phyloP scores from a whole-genome alignment of 2,329 filamentous ascomycete species.

The Scedosporium apiospermum region DNA sequence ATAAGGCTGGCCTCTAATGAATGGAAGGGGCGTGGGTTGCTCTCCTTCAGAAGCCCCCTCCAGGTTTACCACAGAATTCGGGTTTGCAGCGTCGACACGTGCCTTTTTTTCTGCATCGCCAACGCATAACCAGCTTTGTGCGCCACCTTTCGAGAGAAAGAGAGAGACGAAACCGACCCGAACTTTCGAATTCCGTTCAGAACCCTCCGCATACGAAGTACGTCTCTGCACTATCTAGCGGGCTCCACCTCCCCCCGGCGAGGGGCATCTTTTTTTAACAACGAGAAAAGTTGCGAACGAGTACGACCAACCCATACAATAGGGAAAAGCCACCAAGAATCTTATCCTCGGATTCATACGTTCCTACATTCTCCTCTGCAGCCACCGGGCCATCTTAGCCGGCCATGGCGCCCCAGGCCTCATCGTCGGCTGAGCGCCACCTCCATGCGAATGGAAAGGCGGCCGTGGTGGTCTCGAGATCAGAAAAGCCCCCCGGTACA shows the following conservation, averaged over 20 bases:
- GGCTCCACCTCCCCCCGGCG: neutral
- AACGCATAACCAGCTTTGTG: neutral
- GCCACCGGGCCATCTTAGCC: conserved; percentile 3
- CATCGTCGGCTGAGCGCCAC: conserved; percentile 20
- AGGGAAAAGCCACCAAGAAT: neutral
- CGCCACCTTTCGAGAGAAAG: neutral
- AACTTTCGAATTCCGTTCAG: neutral
- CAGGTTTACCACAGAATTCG: neutral
- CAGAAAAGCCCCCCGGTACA: conserved; percentile 39
- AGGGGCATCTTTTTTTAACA: neutral
- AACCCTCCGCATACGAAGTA: neutral
- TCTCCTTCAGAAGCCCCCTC: neutral
- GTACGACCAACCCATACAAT: neutral
- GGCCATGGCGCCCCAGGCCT: conserved; percentile 5
- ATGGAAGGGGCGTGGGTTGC: neutral
- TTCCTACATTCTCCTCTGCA: neutral
- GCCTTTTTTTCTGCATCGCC: neutral
- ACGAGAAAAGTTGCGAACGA: neutral
- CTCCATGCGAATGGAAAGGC: conserved; percentile 35
- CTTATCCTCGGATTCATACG: neutral
- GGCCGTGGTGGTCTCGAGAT: conserved; percentile 27
- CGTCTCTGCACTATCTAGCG: neutral
- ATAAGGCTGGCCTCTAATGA: neutral
- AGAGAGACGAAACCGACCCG: neutral
- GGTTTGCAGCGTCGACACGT: neutral